A percentile compares a stretch with the other conserved stretches of the same genome.
Conservation (phyloP, 2,329 filamentous ascomycete species). For the Cladosporium oxysporum region DNA sequence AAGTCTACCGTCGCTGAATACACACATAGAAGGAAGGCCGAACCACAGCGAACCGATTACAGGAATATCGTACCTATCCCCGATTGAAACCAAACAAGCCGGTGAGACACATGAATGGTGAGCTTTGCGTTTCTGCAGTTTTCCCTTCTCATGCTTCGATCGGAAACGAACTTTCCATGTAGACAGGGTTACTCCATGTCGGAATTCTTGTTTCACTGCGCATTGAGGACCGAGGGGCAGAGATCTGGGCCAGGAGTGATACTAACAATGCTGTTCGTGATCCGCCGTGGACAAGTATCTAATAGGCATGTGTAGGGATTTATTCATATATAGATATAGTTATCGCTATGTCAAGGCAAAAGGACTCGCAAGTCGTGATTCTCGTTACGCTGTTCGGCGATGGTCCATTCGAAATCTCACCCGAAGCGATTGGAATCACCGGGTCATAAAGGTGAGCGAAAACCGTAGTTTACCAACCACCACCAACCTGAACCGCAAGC, state of each 20-base stretch:
- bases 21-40: too few relatives aligned
- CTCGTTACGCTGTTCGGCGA: neutral
- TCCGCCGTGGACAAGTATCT: neutral
- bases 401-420: too few relatives aligned
- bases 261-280: neutral
- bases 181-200: neutral
- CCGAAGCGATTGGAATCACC: neutral
- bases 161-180: neutral
- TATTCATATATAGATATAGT: neutral
- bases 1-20: neutral
- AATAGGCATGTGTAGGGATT: neutral
- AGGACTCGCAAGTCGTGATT: neutral
- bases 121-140: neutral
- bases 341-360: neutral
- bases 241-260: neutral
- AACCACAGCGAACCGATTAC: neutral
- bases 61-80: neutral
- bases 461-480: conserved; percentile 70
- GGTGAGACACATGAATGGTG: neutral
- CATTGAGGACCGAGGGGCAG: neutral
- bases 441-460: neutral
- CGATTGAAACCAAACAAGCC: neutral
- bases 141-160: neutral
- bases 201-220: neutral
- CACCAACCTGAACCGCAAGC: conserved; percentile 85